Conservation (phyloP, 2,329 filamentous ascomycete genomes). For the Microcyclospora pomicola region DNA sequence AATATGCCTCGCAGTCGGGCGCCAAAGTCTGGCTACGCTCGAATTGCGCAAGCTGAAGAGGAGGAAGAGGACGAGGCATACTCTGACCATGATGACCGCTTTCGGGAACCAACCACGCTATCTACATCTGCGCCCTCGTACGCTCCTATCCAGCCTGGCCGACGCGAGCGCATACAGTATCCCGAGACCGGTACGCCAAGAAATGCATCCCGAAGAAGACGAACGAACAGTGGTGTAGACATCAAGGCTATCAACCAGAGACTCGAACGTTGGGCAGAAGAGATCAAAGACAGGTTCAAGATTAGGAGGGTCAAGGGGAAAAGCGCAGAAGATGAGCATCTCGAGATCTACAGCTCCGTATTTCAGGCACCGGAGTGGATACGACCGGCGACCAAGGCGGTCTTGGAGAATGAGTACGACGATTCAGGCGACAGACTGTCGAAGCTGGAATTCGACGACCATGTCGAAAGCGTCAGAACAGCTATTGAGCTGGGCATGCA, state of each 20-base stretch:
- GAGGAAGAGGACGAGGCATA: constrained; percentile 30
- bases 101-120: constrained; percentile 17
- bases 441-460: constrained; percentile 67
- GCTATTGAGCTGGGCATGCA: constrained; percentile 87
- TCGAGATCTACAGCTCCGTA: constrained; percentile 95
- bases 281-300: constrained; percentile 96
- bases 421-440: constrained; percentile 47
- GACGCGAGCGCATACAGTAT: constrained; percentile 31
- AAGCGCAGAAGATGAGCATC: constrained; percentile 62
- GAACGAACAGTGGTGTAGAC: constrained; percentile 81
- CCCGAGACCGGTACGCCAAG: constrained; percentile 18
- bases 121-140: constrained; percentile 25
- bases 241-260: constrained; percentile 97
- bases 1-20: constrained; percentile 25
- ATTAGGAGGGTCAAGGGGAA: constrained; percentile 62
- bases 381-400: constrained; percentile 62
- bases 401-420: constrained; percentile 44
- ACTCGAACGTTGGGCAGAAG: constrained; percentile 90
- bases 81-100: constrained; percentile 26
- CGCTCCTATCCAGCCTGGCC: constrained; percentile 34
- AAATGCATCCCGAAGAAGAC: constrained; percentile 32
- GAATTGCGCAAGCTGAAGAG: constrained; percentile 39
- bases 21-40: constrained; percentile 36
- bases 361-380: constrained; percentile 88
- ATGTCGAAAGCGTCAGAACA: constrained; percentile 76